Base-by-base conservation (phyloP, 306 rosid species). In the Glycyrrhiza uralensis region DNA sequence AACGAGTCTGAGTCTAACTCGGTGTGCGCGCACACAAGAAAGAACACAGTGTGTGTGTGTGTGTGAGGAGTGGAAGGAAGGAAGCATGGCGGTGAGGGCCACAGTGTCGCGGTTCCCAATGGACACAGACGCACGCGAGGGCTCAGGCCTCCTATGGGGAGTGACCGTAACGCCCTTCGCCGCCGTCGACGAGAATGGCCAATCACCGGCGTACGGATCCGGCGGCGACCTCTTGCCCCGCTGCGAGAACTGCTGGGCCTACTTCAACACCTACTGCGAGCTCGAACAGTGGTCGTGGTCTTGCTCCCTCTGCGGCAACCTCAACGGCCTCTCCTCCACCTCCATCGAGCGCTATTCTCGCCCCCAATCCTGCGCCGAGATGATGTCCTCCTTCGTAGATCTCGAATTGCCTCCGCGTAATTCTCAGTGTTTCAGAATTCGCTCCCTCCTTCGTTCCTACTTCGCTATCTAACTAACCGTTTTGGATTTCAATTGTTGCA, bases 221-320 rank as follows among this genome's bases (percentile, higher is more conserved):
- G 83, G 81, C 47, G 92, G 87, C 2, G 58, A 91, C 32, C 75
- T 82, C 5, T 63, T 94, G 74, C 96, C 97, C 1, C 87, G 98
- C 18, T 94, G 96, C 67, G 97, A 94, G 84, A 91, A 89, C 14
- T 94, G 98, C 84, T 94, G 88, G 85, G 92, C 92, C 5, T 94
- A 91, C 84, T 94, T 94, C 90, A 94, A 89, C 71, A 82, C 89
- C 45, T 86, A 66, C 86, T 94, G 98, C 59, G 91, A 84, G 47
- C 91, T 94, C 13, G 97, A 91, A 54, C 97, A 91, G 46, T 94
- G 98, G 97, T 79, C 95, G 1, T 94, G 98, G 97, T 79, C 79
- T 45, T 94, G 98, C 56, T 76, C 91, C 6, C 95, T 94, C 66
- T 94, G 98, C 55, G 97, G 96, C 7, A 87, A 87, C 57, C 91